Base-by-base conservation (phyloP, 2,329 filamentous ascomycete species). In the Stagonosporopsis cucurbitacearum region DNA sequence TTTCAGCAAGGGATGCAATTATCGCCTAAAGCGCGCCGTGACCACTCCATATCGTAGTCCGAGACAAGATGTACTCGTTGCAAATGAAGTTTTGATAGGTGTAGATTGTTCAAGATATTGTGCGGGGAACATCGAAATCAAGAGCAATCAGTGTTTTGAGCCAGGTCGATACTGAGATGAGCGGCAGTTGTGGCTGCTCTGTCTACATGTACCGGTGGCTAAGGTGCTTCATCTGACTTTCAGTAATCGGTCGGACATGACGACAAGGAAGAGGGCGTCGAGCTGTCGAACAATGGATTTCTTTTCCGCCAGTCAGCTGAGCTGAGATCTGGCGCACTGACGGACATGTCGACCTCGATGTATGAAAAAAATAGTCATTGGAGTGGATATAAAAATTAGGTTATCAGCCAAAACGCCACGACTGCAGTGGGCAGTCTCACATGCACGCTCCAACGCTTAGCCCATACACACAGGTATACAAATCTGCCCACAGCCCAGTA, bases 1-100 rank as follows among this genome's bases (percentile, higher is more conserved):
- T 15, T 48, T 51, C 42, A 48, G 43, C 37, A 42, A 51, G 43
- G 51, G 36, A 42, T 33, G 17, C 11, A 32, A 37, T 9, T 17
- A 47, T 42, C 25, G 53, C 47, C 42, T 56, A 39, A 56, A 47
- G 42, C 43, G 47, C 25, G 25, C 32, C 28, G 42, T 17, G 13
- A 22, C 12, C 17, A 32, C 37, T 39, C 23, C 37, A 23, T 40
- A 37, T n/a, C 12, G 41, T 25, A 6, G 17, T 17, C 37, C 17
- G 23, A 43, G 47, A 56, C 48, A 25, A 23, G 12, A 40, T 9
- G 22, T 51, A 40, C 37, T 40, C 30, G 37, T 28, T 41, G 20
- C 53, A 56, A 42, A 56, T 56, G 53, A 56, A 56, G 20, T 56
- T 45, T 48, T 51, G 42, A 56, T 56, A 41, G 43, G 13, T 9